Conservation (phyloP, 2,329 filamentous ascomycete species). For the Colletotrichum liaoningense region DNA sequence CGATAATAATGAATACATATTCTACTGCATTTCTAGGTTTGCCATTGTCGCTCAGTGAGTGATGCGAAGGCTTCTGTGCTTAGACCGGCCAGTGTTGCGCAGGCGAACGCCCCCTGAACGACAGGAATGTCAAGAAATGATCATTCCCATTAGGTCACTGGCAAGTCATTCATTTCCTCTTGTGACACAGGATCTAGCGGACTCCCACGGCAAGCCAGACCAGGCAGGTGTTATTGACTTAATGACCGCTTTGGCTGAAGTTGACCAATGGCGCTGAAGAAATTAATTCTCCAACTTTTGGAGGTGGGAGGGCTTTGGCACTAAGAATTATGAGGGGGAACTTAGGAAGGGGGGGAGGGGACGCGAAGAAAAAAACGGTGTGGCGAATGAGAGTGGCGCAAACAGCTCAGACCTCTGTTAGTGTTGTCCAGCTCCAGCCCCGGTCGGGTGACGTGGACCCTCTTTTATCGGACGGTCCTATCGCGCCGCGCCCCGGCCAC, state of each 20-base stretch:
- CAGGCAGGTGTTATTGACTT: not conserved
- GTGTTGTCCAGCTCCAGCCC: not conserved
- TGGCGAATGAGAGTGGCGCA: constrained; percentile 16
- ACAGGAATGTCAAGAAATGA: constrained; percentile 15
- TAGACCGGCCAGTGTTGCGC: not conserved
- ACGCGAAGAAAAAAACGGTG: not conserved
- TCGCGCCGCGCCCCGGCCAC: constrained; percentile 5
- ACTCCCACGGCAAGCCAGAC: not conserved
- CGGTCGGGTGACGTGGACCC: constrained; percentile 28
- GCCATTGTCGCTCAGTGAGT: not conserved
- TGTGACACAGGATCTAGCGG: not conserved
- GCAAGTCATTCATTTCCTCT: not conserved
- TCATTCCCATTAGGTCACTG: not conserved
- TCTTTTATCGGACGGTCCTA: constrained; percentile 14
- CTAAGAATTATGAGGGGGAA: not conserved
- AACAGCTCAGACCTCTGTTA: not conserved
- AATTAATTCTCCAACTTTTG: not conserved
- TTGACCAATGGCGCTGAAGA: not conserved
- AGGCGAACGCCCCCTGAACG: not conserved
- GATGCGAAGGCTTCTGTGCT: not conserved
- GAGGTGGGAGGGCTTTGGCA: not conserved
- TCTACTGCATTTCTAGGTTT: not conserved
- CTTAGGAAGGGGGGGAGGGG: too few relatives aligned
- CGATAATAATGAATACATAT: constrained; percentile 11
- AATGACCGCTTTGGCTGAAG: not conserved